Base-by-base conservation (phyloP, 306 rosid species). In the Vigna mungo region DNA sequence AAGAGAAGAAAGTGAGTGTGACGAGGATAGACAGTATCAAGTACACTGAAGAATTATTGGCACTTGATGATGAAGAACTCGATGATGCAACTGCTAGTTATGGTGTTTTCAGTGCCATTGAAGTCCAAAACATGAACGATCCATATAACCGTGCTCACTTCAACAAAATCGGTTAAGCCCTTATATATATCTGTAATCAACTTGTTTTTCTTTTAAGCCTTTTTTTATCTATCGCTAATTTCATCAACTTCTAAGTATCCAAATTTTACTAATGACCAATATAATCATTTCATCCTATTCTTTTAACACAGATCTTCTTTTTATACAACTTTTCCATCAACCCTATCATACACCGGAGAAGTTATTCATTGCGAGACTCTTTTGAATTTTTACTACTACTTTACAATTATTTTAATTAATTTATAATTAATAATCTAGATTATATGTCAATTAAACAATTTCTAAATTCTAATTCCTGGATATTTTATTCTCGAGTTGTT, bases 91-190 rank as follows among this genome's bases (percentile, higher is more conserved):
- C 80, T 30, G 76, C 84, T 55, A 91, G 95, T 21, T 87, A 78
- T 81, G 97, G 97, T 54, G 88, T 90, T 77, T 93, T 93, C 39
- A 91, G 96, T 87, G 97, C 94, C 23, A 74, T 88, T 55, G 85
- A 86, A 56, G 91, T 84, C 17, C 92, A 87, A 30, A 91, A 84
- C 76, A 88, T 86, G 81, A 73, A 80, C 47, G 85, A 82, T 81
- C 90, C 93, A 71, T 81, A 68, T 60, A 85, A 68, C 69, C 74
- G 23, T 32, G 9, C 12, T 16, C 84, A 64, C 37, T 76, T 72
- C 51, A 64, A 74, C 62, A 86, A 59, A 77, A 56, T 74, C 9
- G 71, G 64, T 60, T 76, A 34, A 76, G 58, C 12, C 67, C 41
- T 30, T 4, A 32, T 6, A 58, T 41, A 12, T 67, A 36, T 46